phyloP scores from a whole-genome alignment of 306 rosid species.

The Vicia villosa region DNA sequence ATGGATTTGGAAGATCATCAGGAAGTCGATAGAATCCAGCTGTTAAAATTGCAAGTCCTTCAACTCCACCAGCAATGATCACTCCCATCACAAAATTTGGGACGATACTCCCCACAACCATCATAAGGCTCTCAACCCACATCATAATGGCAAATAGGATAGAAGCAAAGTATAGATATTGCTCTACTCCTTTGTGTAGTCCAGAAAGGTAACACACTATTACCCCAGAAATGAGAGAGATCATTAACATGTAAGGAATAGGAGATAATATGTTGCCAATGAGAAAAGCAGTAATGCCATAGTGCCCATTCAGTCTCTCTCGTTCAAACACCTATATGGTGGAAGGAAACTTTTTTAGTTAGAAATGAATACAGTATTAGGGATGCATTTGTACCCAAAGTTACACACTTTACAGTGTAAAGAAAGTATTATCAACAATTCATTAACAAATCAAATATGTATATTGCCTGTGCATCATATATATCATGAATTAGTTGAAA shows the following conservation, averaged over 20 bases:
- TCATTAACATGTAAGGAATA: constrained; percentile 51
- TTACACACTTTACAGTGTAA: not conserved
- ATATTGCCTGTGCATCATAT: not conserved
- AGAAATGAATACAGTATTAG: not conserved
- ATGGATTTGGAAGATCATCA: constrained; percentile 53
- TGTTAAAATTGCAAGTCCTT: constrained; percentile 55
- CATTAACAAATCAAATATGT: not conserved
- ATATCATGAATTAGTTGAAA: too few species aligned
- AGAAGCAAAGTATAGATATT: constrained; percentile 47
- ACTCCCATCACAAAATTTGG: constrained; percentile 65
- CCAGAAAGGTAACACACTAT: constrained; percentile 57
- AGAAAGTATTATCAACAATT: too few species aligned
- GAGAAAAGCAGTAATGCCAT: constrained; percentile 52
- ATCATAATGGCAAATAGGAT: constrained; percentile 47
- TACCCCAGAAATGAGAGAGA: constrained; percentile 56
- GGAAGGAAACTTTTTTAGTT: not conserved
- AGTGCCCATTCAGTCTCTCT: constrained; percentile 69
- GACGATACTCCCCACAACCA: constrained; percentile 60
- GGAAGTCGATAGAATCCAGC: constrained; percentile 63
- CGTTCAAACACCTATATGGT: constrained; percentile 46
- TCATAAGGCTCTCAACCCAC: constrained; percentile 71
- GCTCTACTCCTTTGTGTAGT: constrained; percentile 45
- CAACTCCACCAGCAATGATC: constrained; percentile 56
- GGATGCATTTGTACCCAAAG: not conserved
- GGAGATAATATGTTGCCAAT: constrained; percentile 54